These are phyloP conservation scores for Entrophospora sp. DNA, from an alignment of 192 early-diverging fungal genomes.

Conservation along the genomic window DNA sequence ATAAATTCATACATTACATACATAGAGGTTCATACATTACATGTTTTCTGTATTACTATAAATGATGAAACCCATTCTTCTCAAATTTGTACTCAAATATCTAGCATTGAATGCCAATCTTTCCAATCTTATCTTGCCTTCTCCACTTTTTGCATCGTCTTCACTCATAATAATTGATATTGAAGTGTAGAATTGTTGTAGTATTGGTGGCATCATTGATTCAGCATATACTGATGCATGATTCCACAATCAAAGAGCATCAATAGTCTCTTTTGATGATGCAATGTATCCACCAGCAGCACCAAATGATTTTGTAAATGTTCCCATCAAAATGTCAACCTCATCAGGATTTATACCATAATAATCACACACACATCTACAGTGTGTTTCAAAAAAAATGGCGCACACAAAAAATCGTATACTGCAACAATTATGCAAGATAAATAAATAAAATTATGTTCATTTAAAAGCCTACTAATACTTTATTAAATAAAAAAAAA, in stretches of 20 bases:
- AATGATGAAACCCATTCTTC: constrained; percentile 89
- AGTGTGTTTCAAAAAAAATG: too few species aligned
- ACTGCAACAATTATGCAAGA: too few species aligned
- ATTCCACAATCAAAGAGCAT: constrained; percentile 67
- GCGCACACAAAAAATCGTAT: too few species aligned
- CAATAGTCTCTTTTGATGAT: constrained; percentile 59
- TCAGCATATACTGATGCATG: constrained; percentile 87
- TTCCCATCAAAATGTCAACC: constrained; percentile 95
- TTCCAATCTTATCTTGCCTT: constrained; percentile 76
- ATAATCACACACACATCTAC: constrained; percentile 95
- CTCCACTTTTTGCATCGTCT: constrained; percentile 69
- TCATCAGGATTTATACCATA: constrained; percentile 82
- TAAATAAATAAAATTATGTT: too few species aligned
- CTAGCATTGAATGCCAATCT: constrained; percentile 79
- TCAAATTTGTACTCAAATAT: constrained; percentile 72
- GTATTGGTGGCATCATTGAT: constrained; percentile 72
- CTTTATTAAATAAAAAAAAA: too few species aligned
- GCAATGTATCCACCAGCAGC: constrained; percentile 95
- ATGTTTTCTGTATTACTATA: constrained; percentile 80
- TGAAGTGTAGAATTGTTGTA: constrained; percentile 84
- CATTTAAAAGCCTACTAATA: too few species aligned
- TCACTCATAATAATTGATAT: constrained; percentile 93
- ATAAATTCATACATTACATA: too few species aligned
- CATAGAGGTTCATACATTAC: too few species aligned
- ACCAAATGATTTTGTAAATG: constrained; percentile 97